Evolutionary conservation across 2,329 filamentous ascomycete genomes (phyloP), one percentile per base, ranked within the genome.

Genomic region (Nannizziopsis arthrosporioides): DNA sequence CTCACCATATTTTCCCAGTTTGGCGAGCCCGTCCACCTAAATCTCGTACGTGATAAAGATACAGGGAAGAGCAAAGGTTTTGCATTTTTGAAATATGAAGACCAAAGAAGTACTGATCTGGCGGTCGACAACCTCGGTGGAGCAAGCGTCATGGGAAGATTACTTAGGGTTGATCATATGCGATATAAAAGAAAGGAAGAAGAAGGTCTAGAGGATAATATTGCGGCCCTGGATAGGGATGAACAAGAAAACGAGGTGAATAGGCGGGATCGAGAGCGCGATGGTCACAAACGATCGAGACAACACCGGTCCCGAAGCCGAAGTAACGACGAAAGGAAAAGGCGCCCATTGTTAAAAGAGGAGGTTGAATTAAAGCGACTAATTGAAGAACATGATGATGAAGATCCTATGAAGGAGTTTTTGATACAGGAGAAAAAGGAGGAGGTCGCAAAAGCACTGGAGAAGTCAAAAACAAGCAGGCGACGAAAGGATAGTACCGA

Each of bases 1-100:
- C 80, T 96, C 56, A 89, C 89, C 9, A 93, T 98, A 52, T 98
- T 96, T 72, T 94, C 88, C 5, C 92, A 98, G 65, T 98, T 83
- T 62, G 92, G 92, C 58, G 90, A 96, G 63, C 93, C 93, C 1
- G 85, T 89, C 2, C 93, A 90, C 68, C 75, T 98, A 51, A 93
- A 95, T 59, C 78, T 98, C 10, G 81, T 84, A 42, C 86, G 92
- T 60, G 92, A 98, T 73, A 92, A 92, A 63, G 93, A 96, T 63
- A 93, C 89, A 0, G 92, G 92, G 53, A 95, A 94, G 68, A 93
- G 85, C 53, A 84, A 84, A 56, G 92, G 92, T 0, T 98, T 96
- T 62, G 88, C 84, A 2, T 98, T 93, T 75, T 75, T 98, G 50
- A 98, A 98, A 63, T 98, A 96, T 67, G 92, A 98, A 64, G 90